A percentile compares a stretch with the other conserved stretches of the same genome.
Evolutionary conservation across 768 basidiomycete species (phyloP).

Genomic region (Podaxis sp.): DNA sequence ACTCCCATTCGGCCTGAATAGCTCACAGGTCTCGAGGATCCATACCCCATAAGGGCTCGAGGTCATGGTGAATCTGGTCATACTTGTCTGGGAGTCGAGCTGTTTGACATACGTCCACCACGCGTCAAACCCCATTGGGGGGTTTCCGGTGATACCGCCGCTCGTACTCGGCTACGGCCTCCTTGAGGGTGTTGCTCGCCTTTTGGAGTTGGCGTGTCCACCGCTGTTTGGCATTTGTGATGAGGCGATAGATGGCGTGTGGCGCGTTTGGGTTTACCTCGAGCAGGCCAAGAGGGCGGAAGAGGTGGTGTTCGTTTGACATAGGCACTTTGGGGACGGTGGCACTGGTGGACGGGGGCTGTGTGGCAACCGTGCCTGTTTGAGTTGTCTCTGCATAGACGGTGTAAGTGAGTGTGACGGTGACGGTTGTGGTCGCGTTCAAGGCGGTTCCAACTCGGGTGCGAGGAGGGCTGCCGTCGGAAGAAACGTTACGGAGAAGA

Average conservation of each 20-base stretch:
- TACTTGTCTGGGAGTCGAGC: slow-evolving; percentile 83
- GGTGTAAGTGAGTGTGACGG: not conserved
- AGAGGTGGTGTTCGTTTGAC: slow-evolving; percentile 20
- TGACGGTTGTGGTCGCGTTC: too few relatives aligned
- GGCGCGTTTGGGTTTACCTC: slow-evolving; percentile 33
- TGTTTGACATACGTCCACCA: slow-evolving; percentile 50
- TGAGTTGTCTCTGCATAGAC: not conserved
- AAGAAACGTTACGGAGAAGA: not conserved
- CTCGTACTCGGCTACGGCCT: slow-evolving; percentile 76
- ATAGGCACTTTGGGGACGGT: not conserved
- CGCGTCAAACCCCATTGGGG: slow-evolving; percentile 72
- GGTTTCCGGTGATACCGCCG: slow-evolving; percentile 70
- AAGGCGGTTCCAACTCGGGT: too few relatives aligned
- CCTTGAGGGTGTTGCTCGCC: slow-evolving; percentile 69
- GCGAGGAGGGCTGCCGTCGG: not conserved
- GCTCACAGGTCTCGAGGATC: slow-evolving; percentile 30
- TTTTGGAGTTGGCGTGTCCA: slow-evolving; percentile 55
- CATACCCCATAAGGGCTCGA: slow-evolving; percentile 79
- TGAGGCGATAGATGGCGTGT: slow-evolving; percentile 79
- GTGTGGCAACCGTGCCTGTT: not conserved
- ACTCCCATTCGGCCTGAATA: slow-evolving; percentile 33
- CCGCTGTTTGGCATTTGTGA: slow-evolving; percentile 61
- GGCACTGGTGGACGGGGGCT: not conserved
- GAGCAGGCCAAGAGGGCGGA: slow-evolving; percentile 34
- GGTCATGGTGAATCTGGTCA: slow-evolving; percentile 64